Base-by-base conservation (phyloP, 805 yeast genomes). In the Wickerhamomyces chambardii region DNA sequence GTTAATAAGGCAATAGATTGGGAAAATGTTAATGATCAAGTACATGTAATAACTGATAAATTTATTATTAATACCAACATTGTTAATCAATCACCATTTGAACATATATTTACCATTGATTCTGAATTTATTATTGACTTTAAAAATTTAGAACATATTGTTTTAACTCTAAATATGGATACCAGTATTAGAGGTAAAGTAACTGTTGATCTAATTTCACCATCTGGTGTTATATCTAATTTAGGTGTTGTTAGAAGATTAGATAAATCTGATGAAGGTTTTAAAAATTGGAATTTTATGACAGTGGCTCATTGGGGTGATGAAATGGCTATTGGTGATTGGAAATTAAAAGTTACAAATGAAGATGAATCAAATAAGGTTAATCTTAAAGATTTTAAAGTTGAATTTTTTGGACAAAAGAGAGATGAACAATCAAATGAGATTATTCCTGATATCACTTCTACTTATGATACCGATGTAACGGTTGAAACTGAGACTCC, bases 261-360 rank as follows among this genome's bases (percentile, higher is more conserved):
- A 15, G 98, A 92, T 56, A 43, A 38, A 8, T 65, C 76, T 6
- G 42, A 46, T 2, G 63, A 53, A 1, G 95, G 95, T 0, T 82
- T 85, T 44, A 47, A 53, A 5, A 67, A 82, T 45, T 92, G 98
- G 98, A 83, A 84, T 2, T 92, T 92, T 52, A 85, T 89, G 85
- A 73, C 90, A 10, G 97, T 92, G n/a, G 97, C 95, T 1, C 97
- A 92, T 55, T 92, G 97, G 97, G 96, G 96, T 28, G 97, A 90
- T 55, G 89, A 81, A 46, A 33, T 52, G 3, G 90, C 89, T 3
- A 58, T 58, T 18, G 99, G 99, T 10, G 75, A 70, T 5, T 92
- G 98, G 98, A 75, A 58, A 27, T 47, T 92, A 15, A 74, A 68
- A 43, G 89, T 89, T 2, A 50, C 55, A n/a, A 69, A 72, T 33